These are phyloP conservation scores for Zelopaecilomyces penicillatus DNA, from an alignment of 2,329 filamentous ascomycete species.

Conservation along the genomic window DNA sequence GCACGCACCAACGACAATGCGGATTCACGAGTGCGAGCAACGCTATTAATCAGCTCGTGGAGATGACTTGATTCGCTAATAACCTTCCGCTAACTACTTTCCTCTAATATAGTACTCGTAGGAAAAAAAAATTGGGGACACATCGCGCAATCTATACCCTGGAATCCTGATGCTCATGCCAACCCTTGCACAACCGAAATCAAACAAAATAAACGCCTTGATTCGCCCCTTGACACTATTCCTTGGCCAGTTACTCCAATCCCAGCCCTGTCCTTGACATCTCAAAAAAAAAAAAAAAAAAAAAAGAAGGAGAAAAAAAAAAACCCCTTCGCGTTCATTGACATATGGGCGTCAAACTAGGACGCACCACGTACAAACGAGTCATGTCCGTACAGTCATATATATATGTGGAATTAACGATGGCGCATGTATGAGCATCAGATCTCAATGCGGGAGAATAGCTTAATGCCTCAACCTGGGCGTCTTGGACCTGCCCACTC, in stretches of 20 bases:
- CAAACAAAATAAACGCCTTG: neutral
- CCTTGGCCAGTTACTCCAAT: conserved; percentile 1
- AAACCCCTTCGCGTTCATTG: neutral
- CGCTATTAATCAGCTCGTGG: too few relatives aligned
- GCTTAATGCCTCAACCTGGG: too few relatives aligned
- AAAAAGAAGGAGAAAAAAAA: neutral
- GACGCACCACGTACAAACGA: too few relatives aligned
- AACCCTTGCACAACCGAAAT: neutral
- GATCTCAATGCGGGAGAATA: too few relatives aligned
- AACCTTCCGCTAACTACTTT: too few relatives aligned
- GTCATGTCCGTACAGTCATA: too few relatives aligned
- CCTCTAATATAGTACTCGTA: neutral
- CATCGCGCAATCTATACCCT: neutral
- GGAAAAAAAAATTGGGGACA: neutral
- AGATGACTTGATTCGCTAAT: too few relatives aligned
- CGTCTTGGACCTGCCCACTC: too few relatives aligned
- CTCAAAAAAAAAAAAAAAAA: neutral
- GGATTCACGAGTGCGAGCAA: too few relatives aligned
- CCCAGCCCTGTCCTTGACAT: neutral
- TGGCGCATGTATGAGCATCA: neutral
- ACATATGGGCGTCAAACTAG: neutral
- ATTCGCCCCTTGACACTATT: conserved; percentile 1
- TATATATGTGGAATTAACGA: neutral
- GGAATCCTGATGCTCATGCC: neutral
- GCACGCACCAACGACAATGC: too few relatives aligned